These are phyloP conservation scores for Pythium dissimile DNA, from an alignment of 352 stramenopile species.

Conservation along the genomic window DNA sequence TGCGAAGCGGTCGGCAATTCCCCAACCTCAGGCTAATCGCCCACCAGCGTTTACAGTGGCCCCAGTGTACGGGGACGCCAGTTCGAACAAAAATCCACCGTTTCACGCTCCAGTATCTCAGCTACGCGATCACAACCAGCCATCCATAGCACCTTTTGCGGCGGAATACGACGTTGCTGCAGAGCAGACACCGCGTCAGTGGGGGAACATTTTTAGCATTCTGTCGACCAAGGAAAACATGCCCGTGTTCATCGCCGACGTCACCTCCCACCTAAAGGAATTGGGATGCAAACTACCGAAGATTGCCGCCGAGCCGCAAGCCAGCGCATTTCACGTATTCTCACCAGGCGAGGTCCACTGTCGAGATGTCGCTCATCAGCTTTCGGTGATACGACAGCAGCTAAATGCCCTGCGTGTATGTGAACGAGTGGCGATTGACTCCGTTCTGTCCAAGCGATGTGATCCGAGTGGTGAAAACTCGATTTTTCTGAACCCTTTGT, in stretches of 20 bases:
- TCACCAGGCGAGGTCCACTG: background rate
- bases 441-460: background rate
- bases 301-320: too few relatives aligned
- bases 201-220: constrained; percentile 10
- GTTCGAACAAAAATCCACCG: too few relatives aligned
- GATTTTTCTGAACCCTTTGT: background rate
- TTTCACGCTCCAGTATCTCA: too few relatives aligned
- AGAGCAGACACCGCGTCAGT: background rate
- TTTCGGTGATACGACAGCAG: background rate
- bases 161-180: background rate
- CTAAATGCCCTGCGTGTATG: background rate
- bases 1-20: background rate
- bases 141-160: background rate
- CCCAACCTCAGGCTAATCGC: background rate
- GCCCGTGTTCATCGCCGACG: background rate
- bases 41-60: background rate
- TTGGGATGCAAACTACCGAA: too few relatives aligned
- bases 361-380: background rate
- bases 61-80: too few relatives aligned
- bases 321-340: too few relatives aligned
- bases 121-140: background rate
- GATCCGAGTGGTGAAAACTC: background rate
- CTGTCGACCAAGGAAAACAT: constrained; percentile 11
- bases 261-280: too few relatives aligned
- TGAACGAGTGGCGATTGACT: background rate